Conservation (phyloP, 495 filamentous ascomycete species). For the Penicillium lividum region DNA sequence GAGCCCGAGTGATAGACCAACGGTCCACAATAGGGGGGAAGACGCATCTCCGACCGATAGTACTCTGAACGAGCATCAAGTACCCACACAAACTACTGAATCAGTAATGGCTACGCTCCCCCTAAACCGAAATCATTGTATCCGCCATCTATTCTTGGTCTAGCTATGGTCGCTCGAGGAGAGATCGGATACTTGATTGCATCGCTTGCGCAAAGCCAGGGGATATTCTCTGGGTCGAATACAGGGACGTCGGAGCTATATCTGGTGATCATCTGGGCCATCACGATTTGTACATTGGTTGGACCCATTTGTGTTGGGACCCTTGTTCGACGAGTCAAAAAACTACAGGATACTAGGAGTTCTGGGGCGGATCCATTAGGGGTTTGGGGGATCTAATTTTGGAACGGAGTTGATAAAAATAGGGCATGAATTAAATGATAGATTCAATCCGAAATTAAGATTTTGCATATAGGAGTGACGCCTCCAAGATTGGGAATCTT, state of each 20-base stretch:
- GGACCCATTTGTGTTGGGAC: slow-evolving; percentile 69
- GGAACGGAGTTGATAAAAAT: not conserved
- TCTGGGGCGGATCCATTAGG: slow-evolving; percentile 37
- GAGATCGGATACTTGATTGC: slow-evolving; percentile 82
- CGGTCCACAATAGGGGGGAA: not conserved
- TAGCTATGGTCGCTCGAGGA: slow-evolving; percentile 73
- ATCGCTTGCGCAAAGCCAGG: slow-evolving; percentile 61
- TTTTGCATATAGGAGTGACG: not conserved
- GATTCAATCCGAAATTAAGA: not conserved
- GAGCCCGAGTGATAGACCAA: not conserved
- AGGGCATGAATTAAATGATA: not conserved
- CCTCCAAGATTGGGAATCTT: not conserved
- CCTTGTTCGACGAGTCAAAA: slow-evolving; percentile 52
- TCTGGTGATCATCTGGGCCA: slow-evolving; percentile 72
- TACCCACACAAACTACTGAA: not conserved
- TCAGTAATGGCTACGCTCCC: not conserved
- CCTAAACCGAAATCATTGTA: slow-evolving; percentile 57
- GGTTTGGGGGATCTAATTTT: slow-evolving; percentile 36
- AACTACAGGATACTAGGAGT: slow-evolving; percentile 27
- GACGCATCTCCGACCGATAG: not conserved
- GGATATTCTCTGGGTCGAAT: slow-evolving; percentile 48
- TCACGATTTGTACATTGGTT: slow-evolving; percentile 71
- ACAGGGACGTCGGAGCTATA: slow-evolving; percentile 50
- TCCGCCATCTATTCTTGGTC: slow-evolving; percentile 57
- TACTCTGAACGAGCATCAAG: not conserved